These are phyloP conservation scores for Phytopythium kandeliae DNA, from an alignment of 352 stramenopile genomes.

Conservation along the genomic window DNA sequence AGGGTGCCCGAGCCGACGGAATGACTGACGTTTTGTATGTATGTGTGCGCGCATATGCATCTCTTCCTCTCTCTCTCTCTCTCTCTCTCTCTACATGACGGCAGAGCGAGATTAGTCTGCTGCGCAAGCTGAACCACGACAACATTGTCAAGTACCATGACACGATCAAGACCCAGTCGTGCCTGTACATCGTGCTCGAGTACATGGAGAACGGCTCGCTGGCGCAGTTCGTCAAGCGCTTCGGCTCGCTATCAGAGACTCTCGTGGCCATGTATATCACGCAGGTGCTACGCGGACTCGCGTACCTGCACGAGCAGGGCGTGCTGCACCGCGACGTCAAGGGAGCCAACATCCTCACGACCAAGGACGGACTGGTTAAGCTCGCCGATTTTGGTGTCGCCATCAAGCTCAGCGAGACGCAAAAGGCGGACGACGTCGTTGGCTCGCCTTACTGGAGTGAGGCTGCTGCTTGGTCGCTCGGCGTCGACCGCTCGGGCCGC, in stretches of 20 bases:
- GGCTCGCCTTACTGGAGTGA: slow-evolving; percentile 94
- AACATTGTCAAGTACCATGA: slow-evolving; percentile 96
- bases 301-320: slow-evolving; percentile 89
- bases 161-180: slow-evolving; percentile 86
- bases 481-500: too few relatives aligned
- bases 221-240: slow-evolving; percentile 91
- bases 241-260: slow-evolving; percentile 89
- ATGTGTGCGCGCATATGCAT: too few relatives aligned
- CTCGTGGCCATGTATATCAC: slow-evolving; percentile 90
- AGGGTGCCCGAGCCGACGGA: too few relatives aligned
- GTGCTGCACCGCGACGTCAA: slow-evolving; percentile 93
- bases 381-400: slow-evolving; percentile 92
- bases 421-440: slow-evolving; percentile 88
- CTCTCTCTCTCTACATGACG: slow-evolving; percentile 1
- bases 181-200: slow-evolving; percentile 84
- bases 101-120: slow-evolving; percentile 87
- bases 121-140: slow-evolving; percentile 91
- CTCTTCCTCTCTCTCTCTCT: neutral
- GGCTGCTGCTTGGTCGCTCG: slow-evolving; percentile 3
- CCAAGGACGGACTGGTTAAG: slow-evolving; percentile 89
- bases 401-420: slow-evolving; percentile 82
- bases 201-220: slow-evolving; percentile 95
- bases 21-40: too few relatives aligned
- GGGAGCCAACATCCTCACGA: slow-evolving; percentile 92
- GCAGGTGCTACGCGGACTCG: slow-evolving; percentile 87